phyloP scores from a whole-genome alignment of 2,329 filamentous ascomycete genomes.

The Aspergillus pseudotamarii region DNA sequence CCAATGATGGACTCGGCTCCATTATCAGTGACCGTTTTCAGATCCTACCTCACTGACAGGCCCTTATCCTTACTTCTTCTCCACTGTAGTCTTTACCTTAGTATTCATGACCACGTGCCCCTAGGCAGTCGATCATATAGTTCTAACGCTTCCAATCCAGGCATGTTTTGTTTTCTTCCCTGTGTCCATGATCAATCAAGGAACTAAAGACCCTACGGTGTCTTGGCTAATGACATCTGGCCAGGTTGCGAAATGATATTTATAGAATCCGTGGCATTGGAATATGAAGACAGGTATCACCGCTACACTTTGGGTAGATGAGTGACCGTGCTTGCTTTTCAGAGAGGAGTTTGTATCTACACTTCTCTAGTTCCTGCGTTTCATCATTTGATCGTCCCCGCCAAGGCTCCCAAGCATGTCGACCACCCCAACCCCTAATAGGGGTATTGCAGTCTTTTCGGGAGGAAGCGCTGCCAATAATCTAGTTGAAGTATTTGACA shows the following conservation, averaged over 20 bases:
- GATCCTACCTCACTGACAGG: neutral
- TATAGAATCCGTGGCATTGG: neutral
- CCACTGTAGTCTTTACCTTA: neutral
- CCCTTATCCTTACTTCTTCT: neutral
- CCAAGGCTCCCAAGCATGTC: conserved; percentile 12
- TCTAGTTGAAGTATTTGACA: conserved; percentile 84
- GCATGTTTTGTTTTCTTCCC: neutral
- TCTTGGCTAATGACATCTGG: neutral
- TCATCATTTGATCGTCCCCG: neutral
- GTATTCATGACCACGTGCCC: neutral
- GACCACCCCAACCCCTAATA: conserved; percentile 25
- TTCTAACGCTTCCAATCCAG: neutral
- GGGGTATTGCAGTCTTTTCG: conserved; percentile 81
- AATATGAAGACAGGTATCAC: neutral
- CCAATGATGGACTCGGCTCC: neutral
- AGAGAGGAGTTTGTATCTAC: neutral
- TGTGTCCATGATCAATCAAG: neutral
- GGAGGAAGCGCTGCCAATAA: conserved; percentile 94
- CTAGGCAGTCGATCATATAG: neutral
- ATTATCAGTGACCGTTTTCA: neutral
- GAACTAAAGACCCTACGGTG: neutral
- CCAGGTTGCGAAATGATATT: conserved; percentile 2
- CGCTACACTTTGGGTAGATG: neutral
- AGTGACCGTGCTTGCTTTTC: neutral
- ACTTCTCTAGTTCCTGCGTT: neutral